Conservation (phyloP, 2,329 filamentous ascomycete genomes). For the Eurotiales sp. region DNA sequence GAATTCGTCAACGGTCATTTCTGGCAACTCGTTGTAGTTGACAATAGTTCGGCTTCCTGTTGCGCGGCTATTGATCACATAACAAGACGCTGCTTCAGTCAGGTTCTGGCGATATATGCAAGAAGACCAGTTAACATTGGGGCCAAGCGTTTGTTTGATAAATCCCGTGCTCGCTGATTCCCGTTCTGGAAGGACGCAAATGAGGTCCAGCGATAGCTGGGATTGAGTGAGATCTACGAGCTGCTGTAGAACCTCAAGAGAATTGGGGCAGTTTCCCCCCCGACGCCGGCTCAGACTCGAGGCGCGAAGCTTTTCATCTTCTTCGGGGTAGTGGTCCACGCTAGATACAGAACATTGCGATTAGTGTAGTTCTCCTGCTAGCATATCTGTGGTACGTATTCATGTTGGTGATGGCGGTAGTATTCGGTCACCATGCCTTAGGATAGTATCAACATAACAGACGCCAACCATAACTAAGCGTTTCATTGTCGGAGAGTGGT, state of each 20-base stretch:
- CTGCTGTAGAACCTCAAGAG: slow-evolving; percentile 66
- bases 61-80: slow-evolving; percentile 60
- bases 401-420: not conserved
- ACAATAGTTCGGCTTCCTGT: slow-evolving; percentile 66
- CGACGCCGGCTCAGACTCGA: slow-evolving; percentile 56
- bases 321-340: slow-evolving; percentile 62
- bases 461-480: slow-evolving; percentile 63
- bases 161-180: slow-evolving; percentile 50
- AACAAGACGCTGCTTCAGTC: slow-evolving; percentile 61
- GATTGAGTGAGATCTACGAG: slow-evolving; percentile 37
- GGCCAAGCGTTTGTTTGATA: slow-evolving; percentile 54
- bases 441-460: slow-evolving; percentile 68
- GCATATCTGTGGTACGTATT: not conserved
- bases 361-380: not conserved
- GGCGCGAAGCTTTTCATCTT: slow-evolving; percentile 71
- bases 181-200: slow-evolving; percentile 51
- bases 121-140: slow-evolving; percentile 47
- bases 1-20: slow-evolving; percentile 66
- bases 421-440: slow-evolving; percentile 48
- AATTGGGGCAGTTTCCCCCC: slow-evolving; percentile 71
- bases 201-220: slow-evolving; percentile 32
- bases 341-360: slow-evolving; percentile 45
- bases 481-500: no score
- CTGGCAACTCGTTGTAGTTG: slow-evolving; percentile 63
- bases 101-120: slow-evolving; percentile 59